Conservation (phyloP, 352 stramenopile genomes). For the Stephanocyclus meneghinianus region DNA sequence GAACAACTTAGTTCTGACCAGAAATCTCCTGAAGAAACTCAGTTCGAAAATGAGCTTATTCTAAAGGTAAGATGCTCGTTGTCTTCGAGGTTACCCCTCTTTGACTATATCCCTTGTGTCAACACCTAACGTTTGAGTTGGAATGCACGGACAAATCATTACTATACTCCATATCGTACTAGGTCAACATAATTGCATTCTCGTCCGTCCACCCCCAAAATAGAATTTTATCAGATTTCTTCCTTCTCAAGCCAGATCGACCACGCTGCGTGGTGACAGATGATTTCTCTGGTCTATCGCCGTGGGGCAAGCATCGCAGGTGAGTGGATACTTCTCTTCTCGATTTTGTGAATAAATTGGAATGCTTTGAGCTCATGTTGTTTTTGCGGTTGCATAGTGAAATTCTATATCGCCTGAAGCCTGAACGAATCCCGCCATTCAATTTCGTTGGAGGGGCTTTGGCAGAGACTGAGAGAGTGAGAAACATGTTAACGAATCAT, state of each 20-base stretch:
- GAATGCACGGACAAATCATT: background rate
- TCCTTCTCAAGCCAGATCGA: conserved; percentile 64
- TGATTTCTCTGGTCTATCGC: conserved; percentile 55
- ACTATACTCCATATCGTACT: background rate
- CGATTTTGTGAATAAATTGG: background rate
- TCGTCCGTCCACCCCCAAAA: conserved; percentile 82
- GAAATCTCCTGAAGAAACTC: background rate
- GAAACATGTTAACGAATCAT: background rate
- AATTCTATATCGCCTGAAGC: conserved; percentile 59
- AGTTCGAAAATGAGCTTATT: conserved; percentile 16
- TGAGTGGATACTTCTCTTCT: background rate
- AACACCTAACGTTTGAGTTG: background rate
- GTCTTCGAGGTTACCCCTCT: background rate
- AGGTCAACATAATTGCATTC: conserved; percentile 52
- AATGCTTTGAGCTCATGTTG: background rate
- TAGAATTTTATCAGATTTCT: conserved; percentile 70
- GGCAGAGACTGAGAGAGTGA: conserved; percentile 53
- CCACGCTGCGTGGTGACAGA: conserved; percentile 40
- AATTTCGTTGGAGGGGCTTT: conserved; percentile 57
- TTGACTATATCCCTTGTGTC: background rate
- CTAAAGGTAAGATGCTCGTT: conserved; percentile 14
- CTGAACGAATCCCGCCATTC: conserved; percentile 59
- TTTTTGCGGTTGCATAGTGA: conserved; percentile 27
- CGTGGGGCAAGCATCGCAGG: conserved; percentile 54
- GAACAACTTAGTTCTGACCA: conserved; percentile 5